These are phyloP conservation scores for Chionographis japonica DNA, from an alignment of 106 monocot species.

Conservation along the genomic window DNA sequence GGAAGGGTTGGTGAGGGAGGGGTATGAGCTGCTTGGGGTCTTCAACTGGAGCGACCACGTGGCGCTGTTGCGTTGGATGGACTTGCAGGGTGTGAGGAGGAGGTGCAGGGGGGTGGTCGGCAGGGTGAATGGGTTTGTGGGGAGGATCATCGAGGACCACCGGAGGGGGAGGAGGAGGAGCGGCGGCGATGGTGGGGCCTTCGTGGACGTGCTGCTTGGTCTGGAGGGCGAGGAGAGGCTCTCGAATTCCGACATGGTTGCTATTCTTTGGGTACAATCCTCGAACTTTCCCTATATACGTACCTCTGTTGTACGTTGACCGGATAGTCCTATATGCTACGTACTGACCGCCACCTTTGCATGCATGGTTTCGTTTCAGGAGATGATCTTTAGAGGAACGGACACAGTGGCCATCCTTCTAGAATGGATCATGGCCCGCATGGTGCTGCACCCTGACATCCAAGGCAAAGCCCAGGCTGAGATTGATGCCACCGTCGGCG, in stretches of 20 bases:
- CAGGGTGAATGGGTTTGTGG: slow-evolving; percentile 6
- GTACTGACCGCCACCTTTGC: not conserved
- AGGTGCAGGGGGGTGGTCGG: not conserved
- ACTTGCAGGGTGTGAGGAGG: slow-evolving; percentile 5
- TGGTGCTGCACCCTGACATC: slow-evolving; percentile 16
- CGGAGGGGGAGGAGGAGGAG: not conserved
- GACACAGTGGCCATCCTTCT: slow-evolving; percentile 18
- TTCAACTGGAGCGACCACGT: slow-evolving; percentile 12
- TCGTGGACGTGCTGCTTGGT: slow-evolving; percentile 10
- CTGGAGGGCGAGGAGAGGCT: slow-evolving; percentile 5
- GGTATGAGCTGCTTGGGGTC: slow-evolving; percentile 11
- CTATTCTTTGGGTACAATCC: slow-evolving; percentile 8
- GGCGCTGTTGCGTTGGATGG: slow-evolving; percentile 4
- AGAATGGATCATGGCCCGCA: slow-evolving; percentile 12
- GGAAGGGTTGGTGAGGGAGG: slow-evolving; percentile 9
- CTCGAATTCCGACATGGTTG: slow-evolving; percentile 10
- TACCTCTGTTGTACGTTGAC: too few relatives aligned
- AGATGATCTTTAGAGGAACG: slow-evolving; percentile 17
- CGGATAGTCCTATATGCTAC: too few relatives aligned
- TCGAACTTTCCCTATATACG: not conserved
- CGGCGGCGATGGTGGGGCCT: not conserved
- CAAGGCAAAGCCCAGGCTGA: slow-evolving; percentile 9
- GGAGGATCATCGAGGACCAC: slow-evolving; percentile 7
- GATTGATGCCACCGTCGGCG: not conserved
- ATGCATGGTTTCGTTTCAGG: not conserved